Evolutionary conservation across 2,329 filamentous ascomycete species (phyloP), one percentile per base, ranked within the genome.

Genomic region (Aspergillus phoenicis): DNA sequence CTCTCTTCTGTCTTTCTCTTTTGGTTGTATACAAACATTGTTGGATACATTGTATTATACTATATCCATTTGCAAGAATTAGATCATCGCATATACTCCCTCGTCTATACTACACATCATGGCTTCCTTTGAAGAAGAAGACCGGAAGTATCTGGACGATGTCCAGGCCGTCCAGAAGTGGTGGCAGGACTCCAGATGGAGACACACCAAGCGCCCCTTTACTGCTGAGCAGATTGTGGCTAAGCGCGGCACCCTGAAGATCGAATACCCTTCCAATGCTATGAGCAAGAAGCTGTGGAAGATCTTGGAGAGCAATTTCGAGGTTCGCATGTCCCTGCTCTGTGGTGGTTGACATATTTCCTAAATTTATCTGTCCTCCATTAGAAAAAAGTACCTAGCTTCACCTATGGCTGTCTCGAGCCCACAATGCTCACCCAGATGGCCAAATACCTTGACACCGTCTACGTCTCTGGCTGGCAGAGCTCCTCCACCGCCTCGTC

Each of bases 381-480:
- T 33, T 15, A 96, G 91, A 90, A 85, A 73, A 87, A 87, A 71
- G 90, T 95, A 73, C 91, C 91, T 52, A 96, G 91, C 80, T 96
- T 89, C 82, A 99, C 95, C 60, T 99, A 97, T 75, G 95, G 95
- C 73, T 98, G 95, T 81, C 84, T 99, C 66, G 95, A 99, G 75
- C 95, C 95, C 10, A 97, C 96, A 59, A 97, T 97, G 91, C 86
- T 99, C 76, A 98, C 95, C 28, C 95, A 99, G 79, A 99, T 99
- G 95, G 94, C 94, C 71, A 97, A 98, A 81, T 98, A 96, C 78
- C 85, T 99, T 64, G 95, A 99, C 75, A 99, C 95, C 36, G 91
- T 99, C 76, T 99, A 99, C 78, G 95, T 99, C 64, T 98, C 95
- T 58, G 95, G 95, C 66, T 99, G 95, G 95, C 95, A 99, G 81